Percentiles rank a stretch among this genome's conserved stretches.
phyloP scores from a whole-genome alignment of 352 stramenopile genomes.

The Pythium scleroteichum region DNA sequence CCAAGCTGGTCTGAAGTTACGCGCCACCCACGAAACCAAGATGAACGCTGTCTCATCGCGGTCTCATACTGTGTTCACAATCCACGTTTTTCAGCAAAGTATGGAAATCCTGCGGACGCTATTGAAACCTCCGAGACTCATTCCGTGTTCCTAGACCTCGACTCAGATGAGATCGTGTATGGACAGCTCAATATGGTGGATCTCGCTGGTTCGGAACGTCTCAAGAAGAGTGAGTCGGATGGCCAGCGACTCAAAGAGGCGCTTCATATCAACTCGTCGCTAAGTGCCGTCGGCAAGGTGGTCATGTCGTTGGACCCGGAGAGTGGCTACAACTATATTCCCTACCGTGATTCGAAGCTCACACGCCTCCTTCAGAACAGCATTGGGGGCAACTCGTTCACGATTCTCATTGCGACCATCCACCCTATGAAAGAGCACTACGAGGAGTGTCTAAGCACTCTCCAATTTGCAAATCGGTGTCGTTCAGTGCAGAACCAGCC shows the following conservation, averaged over 20 bases:
- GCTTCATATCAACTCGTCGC: constrained; percentile 84
- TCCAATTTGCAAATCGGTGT: constrained; percentile 91
- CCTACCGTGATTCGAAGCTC: constrained; percentile 84
- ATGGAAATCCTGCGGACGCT: too few species aligned
- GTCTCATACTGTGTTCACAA: constrained; percentile 87
- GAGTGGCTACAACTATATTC: constrained; percentile 88
- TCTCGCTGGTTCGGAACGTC: constrained; percentile 75
- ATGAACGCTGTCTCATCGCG: constrained; percentile 92
- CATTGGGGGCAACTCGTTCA: constrained; percentile 88
- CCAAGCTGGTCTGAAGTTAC: constrained; percentile 80
- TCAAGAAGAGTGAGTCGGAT: constrained; percentile 89
- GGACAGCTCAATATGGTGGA: constrained; percentile 88
- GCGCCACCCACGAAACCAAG: constrained; percentile 91
- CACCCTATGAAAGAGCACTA: constrained; percentile 90
- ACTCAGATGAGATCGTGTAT: constrained; percentile 80
- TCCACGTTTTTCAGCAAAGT: constrained; percentile 87
- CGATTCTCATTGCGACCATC: constrained; percentile 84
- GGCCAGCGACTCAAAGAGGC: constrained; percentile 83
- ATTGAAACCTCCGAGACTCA: background rate
- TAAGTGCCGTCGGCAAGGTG: constrained; percentile 84
- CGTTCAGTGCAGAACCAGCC: constrained; percentile 90
- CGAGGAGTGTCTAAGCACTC: constrained; percentile 88
- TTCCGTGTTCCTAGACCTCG: constrained; percentile 33
- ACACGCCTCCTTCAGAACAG: constrained; percentile 84
- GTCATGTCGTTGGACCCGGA: constrained; percentile 87